A percentile compares a stretch with the other conserved stretches of the same genome.
Conservation (phyloP, 1,284 basidiomycete species). For the Irpex lacteus region DNA sequence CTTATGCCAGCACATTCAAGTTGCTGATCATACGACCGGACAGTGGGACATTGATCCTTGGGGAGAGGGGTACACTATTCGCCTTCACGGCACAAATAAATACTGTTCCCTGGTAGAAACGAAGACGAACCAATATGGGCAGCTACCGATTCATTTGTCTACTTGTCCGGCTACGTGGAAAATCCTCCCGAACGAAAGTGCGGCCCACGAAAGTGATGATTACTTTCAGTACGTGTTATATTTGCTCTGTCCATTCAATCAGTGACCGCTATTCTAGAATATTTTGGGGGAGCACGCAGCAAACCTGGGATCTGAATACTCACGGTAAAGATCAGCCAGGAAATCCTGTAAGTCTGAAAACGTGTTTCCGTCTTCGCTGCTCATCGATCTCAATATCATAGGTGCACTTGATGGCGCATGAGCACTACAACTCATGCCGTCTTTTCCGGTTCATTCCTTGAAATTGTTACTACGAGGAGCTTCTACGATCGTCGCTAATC, state of each 20-base stretch:
- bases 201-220: not conserved
- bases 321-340: conserved; percentile 2
- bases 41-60: conserved; percentile 12
- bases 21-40: not conserved
- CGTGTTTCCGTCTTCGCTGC: too few species aligned
- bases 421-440: not conserved
- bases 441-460: not conserved
- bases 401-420: not conserved
- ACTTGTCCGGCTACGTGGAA: conserved; percentile 11
- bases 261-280: not conserved
- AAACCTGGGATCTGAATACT: conserved; percentile 6
- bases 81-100: conserved; percentile 9
- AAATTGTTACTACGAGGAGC: not conserved
- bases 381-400: too few species aligned
- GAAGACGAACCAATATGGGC: not conserved
- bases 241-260: not conserved
- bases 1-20: not conserved
- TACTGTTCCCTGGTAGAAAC: conserved; percentile 9
- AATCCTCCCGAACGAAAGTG: conserved; percentile 1
- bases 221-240: conserved; percentile 8
- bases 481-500: not conserved
- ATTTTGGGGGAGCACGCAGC: conserved; percentile 6
- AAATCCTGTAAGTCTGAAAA: not conserved
- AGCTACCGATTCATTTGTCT: conserved; percentile 1
- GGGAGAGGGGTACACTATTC: conserved; percentile 12